phyloP scores from a whole-genome alignment of 2,329 filamentous ascomycete species.

The Lachnellula suecica region DNA sequence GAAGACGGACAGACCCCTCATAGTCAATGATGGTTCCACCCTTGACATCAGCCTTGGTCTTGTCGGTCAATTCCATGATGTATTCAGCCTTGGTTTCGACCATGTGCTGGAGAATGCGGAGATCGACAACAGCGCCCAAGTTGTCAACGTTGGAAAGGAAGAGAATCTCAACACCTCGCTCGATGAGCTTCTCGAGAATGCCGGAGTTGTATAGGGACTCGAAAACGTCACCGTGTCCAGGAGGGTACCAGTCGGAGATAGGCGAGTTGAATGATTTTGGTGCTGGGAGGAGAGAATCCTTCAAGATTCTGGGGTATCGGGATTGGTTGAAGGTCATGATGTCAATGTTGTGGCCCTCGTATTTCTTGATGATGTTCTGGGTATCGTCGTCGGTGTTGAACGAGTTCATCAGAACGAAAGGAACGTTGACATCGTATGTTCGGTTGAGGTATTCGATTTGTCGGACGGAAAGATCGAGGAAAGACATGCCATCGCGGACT shows the following conservation, averaged over 20 bases:
- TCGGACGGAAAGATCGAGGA: slow-evolving; percentile 96
- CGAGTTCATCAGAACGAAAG: slow-evolving; percentile 99
- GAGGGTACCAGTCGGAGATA: slow-evolving; percentile 97
- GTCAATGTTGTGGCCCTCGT: slow-evolving; percentile 99
- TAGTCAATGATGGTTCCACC: slow-evolving; percentile 99
- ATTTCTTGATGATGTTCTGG: slow-evolving; percentile 99
- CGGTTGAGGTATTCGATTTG: slow-evolving; percentile 99
- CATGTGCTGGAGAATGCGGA: slow-evolving; percentile 99
- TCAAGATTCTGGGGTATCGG: slow-evolving; percentile 94
- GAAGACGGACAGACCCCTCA: slow-evolving; percentile 91
- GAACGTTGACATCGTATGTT: slow-evolving; percentile 95
- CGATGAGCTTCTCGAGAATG: slow-evolving; percentile 92
- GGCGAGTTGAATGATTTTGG: slow-evolving; percentile 85
- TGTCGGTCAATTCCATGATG: slow-evolving; percentile 99
- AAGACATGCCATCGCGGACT: slow-evolving; percentile 99
- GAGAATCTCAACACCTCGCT: slow-evolving; percentile 93
- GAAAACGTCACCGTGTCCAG: slow-evolving; percentile 98
- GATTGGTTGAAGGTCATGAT: slow-evolving; percentile 99
- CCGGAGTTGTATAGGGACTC: slow-evolving; percentile 99
- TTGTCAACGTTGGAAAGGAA: slow-evolving; percentile 99
- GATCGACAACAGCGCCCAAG: slow-evolving; percentile 93
- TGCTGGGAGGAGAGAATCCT: slow-evolving; percentile 95
- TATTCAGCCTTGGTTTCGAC: slow-evolving; percentile 95
- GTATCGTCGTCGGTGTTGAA: slow-evolving; percentile 99
- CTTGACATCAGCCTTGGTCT: slow-evolving; percentile 99